Evolutionary conservation across 1,139 yeast species (phyloP).

Genomic region (Entelexis sorbosivorans): DNA sequence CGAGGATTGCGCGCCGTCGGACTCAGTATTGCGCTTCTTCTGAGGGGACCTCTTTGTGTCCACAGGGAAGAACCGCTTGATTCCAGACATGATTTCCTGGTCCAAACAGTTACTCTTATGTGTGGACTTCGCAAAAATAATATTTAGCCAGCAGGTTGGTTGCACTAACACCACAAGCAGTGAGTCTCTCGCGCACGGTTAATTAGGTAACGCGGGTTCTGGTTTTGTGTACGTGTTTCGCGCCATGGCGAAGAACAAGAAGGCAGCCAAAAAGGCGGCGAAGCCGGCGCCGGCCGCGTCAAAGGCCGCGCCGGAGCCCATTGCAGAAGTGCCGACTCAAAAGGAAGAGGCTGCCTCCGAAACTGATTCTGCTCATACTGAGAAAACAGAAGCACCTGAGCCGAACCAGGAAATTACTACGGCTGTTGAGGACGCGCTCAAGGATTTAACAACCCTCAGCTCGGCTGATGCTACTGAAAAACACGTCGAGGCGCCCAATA

Average conservation of each 20-base stretch:
- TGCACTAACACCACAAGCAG: too few species aligned
- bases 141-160: too few species aligned
- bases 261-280: slow-evolving; percentile 11
- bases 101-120: background rate
- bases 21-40: background rate
- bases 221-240: slow-evolving; percentile 6
- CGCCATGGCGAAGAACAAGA: slow-evolving; percentile 11
- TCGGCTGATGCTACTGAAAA: background rate
- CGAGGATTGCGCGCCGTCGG: background rate
- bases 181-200: too few species aligned
- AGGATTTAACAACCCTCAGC: background rate
- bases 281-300: background rate
- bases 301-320: background rate
- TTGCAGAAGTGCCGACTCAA: background rate
- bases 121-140: background rate
- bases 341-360: background rate
- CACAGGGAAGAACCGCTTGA: slow-evolving; percentile 18
- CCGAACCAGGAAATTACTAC: background rate
- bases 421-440: background rate
- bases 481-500: background rate
- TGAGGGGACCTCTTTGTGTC: slow-evolving; percentile 12
- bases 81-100: slow-evolving; percentile 10
- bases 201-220: slow-evolving; percentile 1
- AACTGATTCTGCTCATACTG: background rate
- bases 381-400: background rate